These are phyloP conservation scores for Stevia rebaudiana DNA, from an alignment of 140 eudicot species.

Conservation along the genomic window DNA sequence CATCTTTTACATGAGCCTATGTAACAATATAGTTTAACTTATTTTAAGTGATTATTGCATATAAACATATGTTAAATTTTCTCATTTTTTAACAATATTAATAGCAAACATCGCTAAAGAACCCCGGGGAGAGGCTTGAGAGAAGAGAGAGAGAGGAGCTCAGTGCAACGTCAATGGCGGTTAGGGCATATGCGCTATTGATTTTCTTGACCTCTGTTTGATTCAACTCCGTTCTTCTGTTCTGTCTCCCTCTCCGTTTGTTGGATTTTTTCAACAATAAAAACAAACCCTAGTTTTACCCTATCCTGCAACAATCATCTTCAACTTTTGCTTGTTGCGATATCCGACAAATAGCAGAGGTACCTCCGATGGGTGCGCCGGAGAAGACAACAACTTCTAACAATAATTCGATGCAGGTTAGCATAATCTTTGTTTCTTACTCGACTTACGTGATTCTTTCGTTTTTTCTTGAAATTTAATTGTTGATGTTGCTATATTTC, in stretches of 20 bases:
- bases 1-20: too few relatives aligned
- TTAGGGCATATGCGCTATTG: constrained; percentile 41
- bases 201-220: constrained; percentile 6
- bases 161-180: constrained; percentile 45
- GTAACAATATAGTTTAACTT: too few relatives aligned
- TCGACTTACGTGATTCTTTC: not conserved
- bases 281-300: constrained; percentile 38
- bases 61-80: too few relatives aligned
- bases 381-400: constrained; percentile 47
- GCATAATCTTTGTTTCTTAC: not conserved
- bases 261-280: constrained; percentile 1
- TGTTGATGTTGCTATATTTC: not conserved
- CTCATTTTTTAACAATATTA: too few relatives aligned
- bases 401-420: constrained; percentile 62
- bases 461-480: not conserved
- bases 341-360: constrained; percentile 6
- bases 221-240: constrained; percentile 6
- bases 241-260: constrained; percentile 12
- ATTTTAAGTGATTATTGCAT: too few relatives aligned
- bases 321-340: constrained; percentile 17
- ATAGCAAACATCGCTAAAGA: too few relatives aligned
- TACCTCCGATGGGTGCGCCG: constrained; percentile 50
- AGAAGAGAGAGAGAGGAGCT: constrained; percentile 26
- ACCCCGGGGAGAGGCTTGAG: constrained; percentile 11
- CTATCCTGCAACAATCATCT: constrained; percentile 14